Evolutionary conservation across 2,329 filamentous ascomycete genomes (phyloP).

Genomic region (Sclerotinia nivalis): DNA sequence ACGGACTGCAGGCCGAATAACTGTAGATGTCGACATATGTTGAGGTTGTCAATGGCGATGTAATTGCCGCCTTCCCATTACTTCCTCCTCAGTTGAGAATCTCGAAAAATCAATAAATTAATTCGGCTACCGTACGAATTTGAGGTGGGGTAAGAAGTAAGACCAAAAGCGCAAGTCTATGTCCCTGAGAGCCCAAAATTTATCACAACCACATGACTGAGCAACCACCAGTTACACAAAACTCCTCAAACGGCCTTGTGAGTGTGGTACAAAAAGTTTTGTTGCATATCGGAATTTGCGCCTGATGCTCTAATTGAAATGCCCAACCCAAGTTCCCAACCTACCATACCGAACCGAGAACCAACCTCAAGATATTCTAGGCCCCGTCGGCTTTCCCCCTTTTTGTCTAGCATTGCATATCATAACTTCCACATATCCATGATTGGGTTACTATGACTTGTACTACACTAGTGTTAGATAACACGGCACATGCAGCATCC

Average conservation of each 20-base stretch:
- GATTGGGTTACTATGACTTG: not conserved
- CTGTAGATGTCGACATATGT: constrained; percentile 38
- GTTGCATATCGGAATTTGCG: constrained; percentile 26
- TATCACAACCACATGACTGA: constrained; percentile 15
- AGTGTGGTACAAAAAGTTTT: constrained; percentile 12
- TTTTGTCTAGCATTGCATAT: constrained; percentile 16
- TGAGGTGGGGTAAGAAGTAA: constrained; percentile 1
- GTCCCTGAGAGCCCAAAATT: not conserved
- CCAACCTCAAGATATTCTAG: constrained; percentile 2
- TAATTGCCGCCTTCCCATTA: constrained; percentile 14
- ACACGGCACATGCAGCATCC: constrained; percentile 2
- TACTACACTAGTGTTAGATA: not conserved
- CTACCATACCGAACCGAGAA: constrained; percentile 10
- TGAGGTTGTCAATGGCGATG: constrained; percentile 29
- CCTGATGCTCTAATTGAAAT: constrained; percentile 11
- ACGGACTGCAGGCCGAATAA: constrained; percentile 34
- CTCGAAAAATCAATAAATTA: constrained; percentile 28
- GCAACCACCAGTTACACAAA: constrained; percentile 10
- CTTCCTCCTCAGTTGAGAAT: constrained; percentile 19
- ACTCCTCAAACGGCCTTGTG: not conserved
- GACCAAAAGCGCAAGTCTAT: constrained; percentile 14
- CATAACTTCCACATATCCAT: not conserved
- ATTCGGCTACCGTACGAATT: constrained; percentile 17
- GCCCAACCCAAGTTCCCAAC: constrained; percentile 18
- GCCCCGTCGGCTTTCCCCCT: not conserved